Conservation (phyloP, 1,284 basidiomycete species). For the Neotropicomus parvogracilis region DNA sequence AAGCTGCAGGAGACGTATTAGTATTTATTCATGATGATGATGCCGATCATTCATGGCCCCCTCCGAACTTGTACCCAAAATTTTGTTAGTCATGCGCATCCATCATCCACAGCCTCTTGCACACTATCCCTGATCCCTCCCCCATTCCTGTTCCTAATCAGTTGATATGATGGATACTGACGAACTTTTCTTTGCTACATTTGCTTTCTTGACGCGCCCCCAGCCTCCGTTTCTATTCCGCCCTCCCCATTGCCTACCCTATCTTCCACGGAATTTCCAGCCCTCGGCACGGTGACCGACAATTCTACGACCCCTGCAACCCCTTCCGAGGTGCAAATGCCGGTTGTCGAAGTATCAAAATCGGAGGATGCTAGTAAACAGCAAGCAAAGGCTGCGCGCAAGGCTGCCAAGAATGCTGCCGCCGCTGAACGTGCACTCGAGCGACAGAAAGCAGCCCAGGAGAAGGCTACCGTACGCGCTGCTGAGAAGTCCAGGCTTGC, state of each 20-base stretch:
- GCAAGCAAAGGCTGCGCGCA: slow-evolving; percentile 53
- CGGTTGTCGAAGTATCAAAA: slow-evolving; percentile 32
- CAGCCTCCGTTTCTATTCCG: slow-evolving; percentile 44
- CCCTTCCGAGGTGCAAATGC: slow-evolving; percentile 29
- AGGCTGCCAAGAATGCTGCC: slow-evolving; percentile 59
- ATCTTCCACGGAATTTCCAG: slow-evolving; percentile 72
- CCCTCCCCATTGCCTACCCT: slow-evolving; percentile 52
- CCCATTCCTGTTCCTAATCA: slow-evolving; percentile 35
- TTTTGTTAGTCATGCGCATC: slow-evolving; percentile 2
- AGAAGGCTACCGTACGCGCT: slow-evolving; percentile 48
- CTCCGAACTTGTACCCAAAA: slow-evolving; percentile 7
- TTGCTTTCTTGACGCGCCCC: slow-evolving; percentile 28
- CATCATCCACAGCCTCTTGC: slow-evolving; percentile 1
- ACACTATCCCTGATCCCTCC: slow-evolving; percentile 17
- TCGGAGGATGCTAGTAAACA: slow-evolving; percentile 36
- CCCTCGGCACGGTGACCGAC: slow-evolving; percentile 36
- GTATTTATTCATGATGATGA: slow-evolving; percentile 24
- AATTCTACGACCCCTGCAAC: slow-evolving; percentile 21
- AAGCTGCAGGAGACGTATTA: slow-evolving; percentile 26
- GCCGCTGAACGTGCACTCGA: slow-evolving; percentile 59
- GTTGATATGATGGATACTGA: slow-evolving; percentile 49
- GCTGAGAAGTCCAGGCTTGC: slow-evolving; percentile 44
- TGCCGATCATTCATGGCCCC: slow-evolving; percentile 17
- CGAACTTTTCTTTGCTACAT: slow-evolving; percentile 39
- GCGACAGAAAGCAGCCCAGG: slow-evolving; percentile 49